Evolutionary conservation across 305 asterid genomes (phyloP).

Genomic region (Fraxinus floribunda): DNA sequence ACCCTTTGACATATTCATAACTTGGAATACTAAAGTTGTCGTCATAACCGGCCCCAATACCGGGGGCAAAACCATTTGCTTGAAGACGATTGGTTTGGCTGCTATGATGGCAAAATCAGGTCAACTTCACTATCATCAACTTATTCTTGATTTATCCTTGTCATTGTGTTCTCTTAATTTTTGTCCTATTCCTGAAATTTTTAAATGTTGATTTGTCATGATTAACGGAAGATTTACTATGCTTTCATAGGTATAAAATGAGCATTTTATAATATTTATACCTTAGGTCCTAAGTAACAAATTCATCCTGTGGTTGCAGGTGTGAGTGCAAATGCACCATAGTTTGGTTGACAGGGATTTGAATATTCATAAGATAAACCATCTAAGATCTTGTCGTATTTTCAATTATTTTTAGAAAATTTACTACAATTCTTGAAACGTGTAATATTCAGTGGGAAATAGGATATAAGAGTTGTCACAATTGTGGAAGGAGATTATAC

Average conservation of each 20-base stretch:
- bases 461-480: background rate
- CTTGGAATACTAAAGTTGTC: conserved; percentile 60
- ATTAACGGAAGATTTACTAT: conserved; percentile 14
- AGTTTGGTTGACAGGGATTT: background rate
- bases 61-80: conserved; percentile 96
- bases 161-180: conserved; percentile 12
- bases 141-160: conserved; percentile 12
- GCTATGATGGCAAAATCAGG: conserved; percentile 99
- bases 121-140: conserved; percentile 24
- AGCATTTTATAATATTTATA: background rate
- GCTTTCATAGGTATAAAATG: background rate
- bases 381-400: background rate
- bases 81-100: conserved; percentile 96
- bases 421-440: background rate
- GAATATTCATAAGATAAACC: background rate
- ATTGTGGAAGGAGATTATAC: background rate
- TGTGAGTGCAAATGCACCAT: background rate
- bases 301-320: conserved; percentile 8
- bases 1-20: conserved; percentile 76
- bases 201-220: conserved; percentile 4
- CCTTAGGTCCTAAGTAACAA: conserved; percentile 1
- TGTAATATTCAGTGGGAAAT: background rate
- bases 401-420: background rate
- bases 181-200: conserved; percentile 2
- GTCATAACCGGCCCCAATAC: conserved; percentile 96